Evolutionary conservation across 305 asterid genomes (phyloP).

Genomic region (Solanum hybrid): DNA sequence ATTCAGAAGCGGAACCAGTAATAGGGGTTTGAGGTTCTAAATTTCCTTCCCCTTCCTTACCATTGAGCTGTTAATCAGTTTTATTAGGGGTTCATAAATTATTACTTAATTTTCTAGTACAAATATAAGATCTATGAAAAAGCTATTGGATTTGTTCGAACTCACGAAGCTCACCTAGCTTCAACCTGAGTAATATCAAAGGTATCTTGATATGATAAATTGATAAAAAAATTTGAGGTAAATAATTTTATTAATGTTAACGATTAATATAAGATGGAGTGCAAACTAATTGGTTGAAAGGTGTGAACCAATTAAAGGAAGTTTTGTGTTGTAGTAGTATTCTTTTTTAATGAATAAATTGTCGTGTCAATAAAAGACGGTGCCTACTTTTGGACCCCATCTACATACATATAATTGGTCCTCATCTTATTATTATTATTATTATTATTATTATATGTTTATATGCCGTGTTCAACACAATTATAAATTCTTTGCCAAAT

Average conservation of each 20-base stretch:
- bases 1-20: fast-evolving
- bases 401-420: background rate
- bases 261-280: background rate
- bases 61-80: background rate
- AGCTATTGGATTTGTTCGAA: fast-evolving
- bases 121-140: too few species aligned
- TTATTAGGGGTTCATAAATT: fast-evolving
- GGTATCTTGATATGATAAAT: background rate
- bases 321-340: background rate
- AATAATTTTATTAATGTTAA: background rate
- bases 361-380: constrained; percentile 6
- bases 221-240: background rate
- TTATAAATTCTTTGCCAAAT: background rate
- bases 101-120: too few species aligned
- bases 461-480: background rate
- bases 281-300: background rate
- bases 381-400: constrained; percentile 11
- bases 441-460: background rate
- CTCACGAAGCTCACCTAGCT: background rate
- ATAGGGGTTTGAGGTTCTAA: background rate
- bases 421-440: background rate
- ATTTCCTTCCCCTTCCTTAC: too few species aligned
- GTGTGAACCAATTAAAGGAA: background rate
- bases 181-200: background rate
- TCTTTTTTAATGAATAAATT: background rate